Base-by-base conservation (phyloP, 179 eudicot species). In the Heliamphora pulchella region DNA sequence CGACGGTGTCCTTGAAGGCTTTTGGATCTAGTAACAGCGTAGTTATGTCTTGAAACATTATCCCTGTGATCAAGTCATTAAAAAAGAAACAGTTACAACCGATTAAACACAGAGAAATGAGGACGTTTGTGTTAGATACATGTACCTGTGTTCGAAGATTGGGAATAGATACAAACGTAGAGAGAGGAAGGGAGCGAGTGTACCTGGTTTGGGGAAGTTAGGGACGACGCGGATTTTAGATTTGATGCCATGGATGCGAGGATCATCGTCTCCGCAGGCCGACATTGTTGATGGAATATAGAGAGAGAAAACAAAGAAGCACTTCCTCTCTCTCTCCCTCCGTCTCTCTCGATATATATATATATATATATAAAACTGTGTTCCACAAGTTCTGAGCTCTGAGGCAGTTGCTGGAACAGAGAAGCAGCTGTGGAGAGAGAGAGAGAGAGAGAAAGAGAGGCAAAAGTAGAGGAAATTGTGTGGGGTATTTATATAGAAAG, bases 21-120 rank as follows among this genome's bases (percentile, higher is more conserved):
- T 87, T 86, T 11, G 89, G 88, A 76, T 90, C 89, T 31, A 89
- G 89, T 76, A 89, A 79, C 84, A 90, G 81, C 44, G 89, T 89
- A 3, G 92, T 89, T 53, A 90, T 90, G 76, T 90, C 92, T 83
- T 89, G 91, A 80, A 90, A 90, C 92, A 90, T 90, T 43, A 90
- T 89, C 57, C 92, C 92, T 90, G 75, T 71, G 59, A 5, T 77
- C 53, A 69, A 6, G 7, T 46, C 78, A 11, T 62, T 73, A 9
- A 43, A 3, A 18, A 72, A 2, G 10, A 18, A 64, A 50, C 14
- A 5, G 55, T 44, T 5, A 61, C 20, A 78, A 78, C 10, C 14
- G 20, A 18, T 3, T 6, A 22, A 61, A 71, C 70, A 44, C n/a
- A 44, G 57, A 61, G 39, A 74, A 64, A 80, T 15, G 13, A 62